Conservation (phyloP, 2,329 filamentous ascomycete genomes). For the Gyromitra esculenta region DNA sequence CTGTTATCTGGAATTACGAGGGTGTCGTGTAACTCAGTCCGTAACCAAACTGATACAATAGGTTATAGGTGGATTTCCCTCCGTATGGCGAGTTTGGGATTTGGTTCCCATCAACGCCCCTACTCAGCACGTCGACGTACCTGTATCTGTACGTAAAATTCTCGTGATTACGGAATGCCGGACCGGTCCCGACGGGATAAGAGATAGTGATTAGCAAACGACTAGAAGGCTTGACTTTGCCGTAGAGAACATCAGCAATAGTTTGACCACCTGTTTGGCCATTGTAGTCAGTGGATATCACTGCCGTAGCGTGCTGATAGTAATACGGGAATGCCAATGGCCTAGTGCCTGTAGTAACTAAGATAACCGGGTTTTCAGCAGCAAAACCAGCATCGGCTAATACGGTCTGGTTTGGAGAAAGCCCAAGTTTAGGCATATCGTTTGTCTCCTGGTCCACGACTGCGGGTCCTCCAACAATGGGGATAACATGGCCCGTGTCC, state of each 20-base stretch:
- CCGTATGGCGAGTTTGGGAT: conserved; percentile 4
- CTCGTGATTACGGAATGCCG: conserved; percentile 11
- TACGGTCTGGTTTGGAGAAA: conserved; percentile 8
- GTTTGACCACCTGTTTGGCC: conserved; percentile 12
- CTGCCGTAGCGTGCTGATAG: background rate
- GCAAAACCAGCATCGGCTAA: conserved; percentile 13
- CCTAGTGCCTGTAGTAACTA: conserved; percentile 11
- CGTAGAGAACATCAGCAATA: conserved; percentile 4
- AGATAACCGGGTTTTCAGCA: conserved; percentile 1
- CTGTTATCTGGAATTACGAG: background rate
- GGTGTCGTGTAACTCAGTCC: conserved; percentile 15
- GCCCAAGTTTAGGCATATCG: conserved; percentile 13
- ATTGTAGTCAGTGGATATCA: conserved; percentile 19
- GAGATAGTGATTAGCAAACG: conserved; percentile 11
- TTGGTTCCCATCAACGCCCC: conserved; percentile 10
- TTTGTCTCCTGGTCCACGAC: conserved; percentile 16
- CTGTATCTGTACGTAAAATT: conserved; percentile 2
- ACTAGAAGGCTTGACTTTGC: conserved; percentile 10
- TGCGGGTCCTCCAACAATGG: conserved; percentile 8
- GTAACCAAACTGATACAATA: conserved; percentile 19
- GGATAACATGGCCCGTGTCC: conserved; percentile 10
- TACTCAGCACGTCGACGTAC: conserved; percentile 13
- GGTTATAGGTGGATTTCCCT: background rate
- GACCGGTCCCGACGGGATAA: conserved; percentile 19
- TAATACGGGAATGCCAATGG: background rate